Base-by-base conservation (phyloP, 495 filamentous ascomycete species). In the Astrothelium macrocarpum region DNA sequence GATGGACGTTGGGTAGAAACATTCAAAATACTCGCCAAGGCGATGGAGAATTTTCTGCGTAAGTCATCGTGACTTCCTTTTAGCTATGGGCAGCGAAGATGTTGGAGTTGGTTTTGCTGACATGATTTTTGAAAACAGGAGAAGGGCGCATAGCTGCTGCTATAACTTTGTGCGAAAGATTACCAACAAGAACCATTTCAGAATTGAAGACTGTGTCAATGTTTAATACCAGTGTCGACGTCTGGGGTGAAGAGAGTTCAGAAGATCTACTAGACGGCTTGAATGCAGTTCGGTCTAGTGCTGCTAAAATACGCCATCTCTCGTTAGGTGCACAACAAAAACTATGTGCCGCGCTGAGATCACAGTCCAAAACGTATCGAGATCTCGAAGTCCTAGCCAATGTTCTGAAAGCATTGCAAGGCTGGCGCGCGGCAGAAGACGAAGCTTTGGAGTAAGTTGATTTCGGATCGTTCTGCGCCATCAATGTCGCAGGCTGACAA, bases 31-130 rank as follows among this genome's bases (percentile, higher is more conserved):
- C 85, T 88, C 39, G 78, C 81, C 32, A 74, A 83, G 67, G 78
- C 91, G 36, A 91, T 95, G 75, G 87, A 87, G 70, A 80, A 81
- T 59, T 85, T 90, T 58, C 76, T 90, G 45, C 81, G 89, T 92
- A 80, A 78, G 86, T 9, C n/a, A 32, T 25, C 58, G 23, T 45
- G 3, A 2, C 25, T 60, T 43, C 14, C 43, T 53, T 45, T 53
- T 10, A 31, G 32, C 14, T n/a, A 36, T 18, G n/a, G n/a, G n/a
- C 39, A 29, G 56, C 36, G 14, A 5, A 3, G 12, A 25, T 3
- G 12, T 43, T 26, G 26, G 14, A 7, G 26, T 25, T 36, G 59
- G 16, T 64, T 31, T 56, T 36, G 25, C 14, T 46, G 31, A n/a
- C 18, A 12, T 67, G 32, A 66, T 59, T 29, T 60, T n/a, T 25